Conservation (phyloP, 805 yeast genomes). For the Candida sithepensis region DNA sequence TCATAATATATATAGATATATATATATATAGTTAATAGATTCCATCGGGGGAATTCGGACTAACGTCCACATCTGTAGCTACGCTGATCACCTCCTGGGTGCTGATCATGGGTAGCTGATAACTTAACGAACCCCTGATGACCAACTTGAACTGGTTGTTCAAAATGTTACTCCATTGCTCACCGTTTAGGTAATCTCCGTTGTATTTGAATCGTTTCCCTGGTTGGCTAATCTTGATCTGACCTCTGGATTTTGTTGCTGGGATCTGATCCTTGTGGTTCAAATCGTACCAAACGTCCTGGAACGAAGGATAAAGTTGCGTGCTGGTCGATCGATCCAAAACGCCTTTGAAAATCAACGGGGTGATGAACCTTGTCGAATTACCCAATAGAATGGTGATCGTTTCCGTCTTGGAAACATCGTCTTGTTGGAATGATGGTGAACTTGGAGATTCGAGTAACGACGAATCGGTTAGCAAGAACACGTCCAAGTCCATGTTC, state of each 20-base stretch:
- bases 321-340: conserved; percentile 11
- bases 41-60: conserved; percentile 6
- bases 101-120: conserved; percentile 27
- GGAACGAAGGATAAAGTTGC: conserved; percentile 8
- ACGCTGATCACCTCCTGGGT: conserved; percentile 27
- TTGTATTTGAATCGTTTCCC: conserved; percentile 25
- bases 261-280: conserved; percentile 17
- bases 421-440: no score
- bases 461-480: conserved; percentile 25
- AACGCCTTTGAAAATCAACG: conserved; percentile 28
- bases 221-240: conserved; percentile 29
- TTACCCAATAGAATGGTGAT: conserved; percentile 34
- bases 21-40: neutral
- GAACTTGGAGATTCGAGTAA: conserved; percentile 6
- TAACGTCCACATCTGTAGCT: conserved; percentile 23
- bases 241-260: conserved; percentile 22
- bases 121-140: conserved; percentile 31
- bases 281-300: conserved; percentile 21
- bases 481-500: conserved; percentile 32
- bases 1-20: neutral
- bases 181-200: conserved; percentile 20
- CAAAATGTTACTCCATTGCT: conserved; percentile 30
- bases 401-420: conserved; percentile 21
- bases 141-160: conserved; percentile 26
- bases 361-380: conserved; percentile 27